Conservation (phyloP, 352 stramenopile species). For the Phytopythium litorale region DNA sequence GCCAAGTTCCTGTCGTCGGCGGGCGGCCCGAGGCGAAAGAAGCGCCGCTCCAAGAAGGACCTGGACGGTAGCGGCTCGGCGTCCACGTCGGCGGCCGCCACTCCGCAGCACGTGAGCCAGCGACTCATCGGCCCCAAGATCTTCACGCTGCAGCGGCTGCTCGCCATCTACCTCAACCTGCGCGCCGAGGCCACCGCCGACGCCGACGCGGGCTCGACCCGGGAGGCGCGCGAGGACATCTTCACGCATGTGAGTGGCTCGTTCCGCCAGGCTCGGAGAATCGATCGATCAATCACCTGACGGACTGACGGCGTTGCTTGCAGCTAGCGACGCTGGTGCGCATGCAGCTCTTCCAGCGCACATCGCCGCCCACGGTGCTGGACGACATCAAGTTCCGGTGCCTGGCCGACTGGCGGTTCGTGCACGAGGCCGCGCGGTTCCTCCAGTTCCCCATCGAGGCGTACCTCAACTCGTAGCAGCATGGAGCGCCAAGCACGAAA, state of each 20-base stretch:
- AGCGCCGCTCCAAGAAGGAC: slow-evolving; percentile 31
- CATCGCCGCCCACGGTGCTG: slow-evolving; percentile 56
- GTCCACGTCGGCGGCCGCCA: slow-evolving; percentile 20
- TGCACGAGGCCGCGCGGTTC: slow-evolving; percentile 50
- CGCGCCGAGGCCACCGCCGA: slow-evolving; percentile 42
- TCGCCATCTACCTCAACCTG: slow-evolving; percentile 78
- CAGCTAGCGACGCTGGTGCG: slow-evolving; percentile 71
- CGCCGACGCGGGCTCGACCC: slow-evolving; percentile 1
- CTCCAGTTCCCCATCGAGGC: slow-evolving; percentile 57
- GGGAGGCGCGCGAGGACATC: slow-evolving; percentile 54
- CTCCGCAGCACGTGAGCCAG: slow-evolving; percentile 46
- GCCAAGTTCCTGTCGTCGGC: slow-evolving; percentile 67
- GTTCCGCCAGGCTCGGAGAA: background rate
- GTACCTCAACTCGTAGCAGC: slow-evolving; percentile 39
- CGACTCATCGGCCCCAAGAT: slow-evolving; percentile 67
- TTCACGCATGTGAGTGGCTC: slow-evolving; percentile 55
- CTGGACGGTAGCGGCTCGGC: slow-evolving; percentile 9
- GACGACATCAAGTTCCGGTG: slow-evolving; percentile 82
- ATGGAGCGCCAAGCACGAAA: background rate
- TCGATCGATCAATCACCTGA: background rate
- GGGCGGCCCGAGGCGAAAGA: slow-evolving; percentile 43
- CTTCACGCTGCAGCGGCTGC: slow-evolving; percentile 64
- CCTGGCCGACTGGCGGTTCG: slow-evolving; percentile 60
- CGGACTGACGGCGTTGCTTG: slow-evolving; percentile 7
- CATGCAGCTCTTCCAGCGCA: slow-evolving; percentile 77